Conservation (phyloP, 345 rosid genomes). For the Brassica nigra region DNA sequence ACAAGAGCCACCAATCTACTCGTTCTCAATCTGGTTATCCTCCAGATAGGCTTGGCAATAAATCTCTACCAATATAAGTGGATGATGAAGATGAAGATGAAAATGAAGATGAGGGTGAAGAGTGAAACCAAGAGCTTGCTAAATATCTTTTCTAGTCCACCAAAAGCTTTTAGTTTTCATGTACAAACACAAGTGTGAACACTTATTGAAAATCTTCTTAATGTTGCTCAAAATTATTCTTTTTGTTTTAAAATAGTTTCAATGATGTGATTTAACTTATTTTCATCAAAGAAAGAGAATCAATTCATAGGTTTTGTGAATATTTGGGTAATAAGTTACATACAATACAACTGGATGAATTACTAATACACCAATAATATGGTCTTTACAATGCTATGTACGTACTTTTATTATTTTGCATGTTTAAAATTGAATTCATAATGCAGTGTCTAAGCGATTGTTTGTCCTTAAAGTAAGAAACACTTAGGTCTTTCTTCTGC, state of each 20-base stretch:
- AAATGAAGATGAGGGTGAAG: background rate
- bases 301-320: background rate
- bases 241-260: background rate
- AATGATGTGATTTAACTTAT: background rate
- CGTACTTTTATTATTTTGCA: no score
- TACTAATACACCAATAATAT: background rate
- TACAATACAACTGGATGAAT: background rate
- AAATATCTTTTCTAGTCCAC: background rate
- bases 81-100: background rate
- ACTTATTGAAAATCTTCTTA: background rate
- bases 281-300: background rate
- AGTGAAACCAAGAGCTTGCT: background rate
- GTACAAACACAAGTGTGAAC: background rate
- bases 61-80: background rate
- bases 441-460: no score
- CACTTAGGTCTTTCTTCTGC: no score
- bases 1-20: background rate
- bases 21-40: background rate
- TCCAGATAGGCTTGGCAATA: background rate
- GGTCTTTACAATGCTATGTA: no score
- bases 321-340: background rate
- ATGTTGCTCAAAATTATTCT: background rate
- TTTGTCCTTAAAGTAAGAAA: no score
- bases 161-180: background rate
- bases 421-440: no score